Evolutionary conservation across 495 filamentous ascomycete species (phyloP).

Genomic region (Trichodelitschia bisporula): DNA sequence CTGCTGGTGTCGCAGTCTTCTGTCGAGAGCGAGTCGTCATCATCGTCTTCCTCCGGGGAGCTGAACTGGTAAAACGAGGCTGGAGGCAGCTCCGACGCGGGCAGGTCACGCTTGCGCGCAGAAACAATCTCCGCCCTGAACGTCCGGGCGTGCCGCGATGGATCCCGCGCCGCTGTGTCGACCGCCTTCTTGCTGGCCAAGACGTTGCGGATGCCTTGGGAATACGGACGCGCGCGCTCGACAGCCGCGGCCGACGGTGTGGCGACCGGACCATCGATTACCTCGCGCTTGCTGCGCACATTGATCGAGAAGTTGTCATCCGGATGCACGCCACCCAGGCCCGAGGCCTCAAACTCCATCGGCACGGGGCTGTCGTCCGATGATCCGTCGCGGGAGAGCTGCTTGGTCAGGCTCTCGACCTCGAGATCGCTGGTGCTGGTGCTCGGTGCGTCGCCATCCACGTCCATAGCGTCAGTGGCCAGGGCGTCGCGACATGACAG

Average conservation of each 20-base stretch:
- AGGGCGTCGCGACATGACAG: too few species aligned
- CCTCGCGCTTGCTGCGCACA: slow-evolving; percentile 23
- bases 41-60: slow-evolving; percentile 4
- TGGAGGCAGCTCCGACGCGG: slow-evolving; percentile 13
- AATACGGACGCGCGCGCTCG: too few species aligned
- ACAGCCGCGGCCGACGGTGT: neutral
- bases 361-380: neutral
- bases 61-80: slow-evolving; percentile 10
- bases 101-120: slow-evolving; percentile 7
- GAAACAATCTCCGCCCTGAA: slow-evolving; percentile 11
- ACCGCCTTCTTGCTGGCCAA: slow-evolving; percentile 5
- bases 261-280: slow-evolving; percentile 1
- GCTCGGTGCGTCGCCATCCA: neutral
- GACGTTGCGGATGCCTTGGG: neutral
- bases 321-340: slow-evolving; percentile 14
- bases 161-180: neutral
- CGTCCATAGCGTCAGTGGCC: neutral
- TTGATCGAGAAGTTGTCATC: slow-evolving; percentile 40
- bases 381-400: neutral
- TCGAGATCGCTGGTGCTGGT: neutral
- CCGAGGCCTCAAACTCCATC: slow-evolving; percentile 4
- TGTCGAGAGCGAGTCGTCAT: slow-evolving; percentile 1
- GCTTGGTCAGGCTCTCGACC: too few species aligned
- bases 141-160: neutral
- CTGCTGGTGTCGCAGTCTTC: slow-evolving; percentile 11